Conservation (phyloP, 1,284 basidiomycete genomes). For the Ceratobasidium sp. region DNA sequence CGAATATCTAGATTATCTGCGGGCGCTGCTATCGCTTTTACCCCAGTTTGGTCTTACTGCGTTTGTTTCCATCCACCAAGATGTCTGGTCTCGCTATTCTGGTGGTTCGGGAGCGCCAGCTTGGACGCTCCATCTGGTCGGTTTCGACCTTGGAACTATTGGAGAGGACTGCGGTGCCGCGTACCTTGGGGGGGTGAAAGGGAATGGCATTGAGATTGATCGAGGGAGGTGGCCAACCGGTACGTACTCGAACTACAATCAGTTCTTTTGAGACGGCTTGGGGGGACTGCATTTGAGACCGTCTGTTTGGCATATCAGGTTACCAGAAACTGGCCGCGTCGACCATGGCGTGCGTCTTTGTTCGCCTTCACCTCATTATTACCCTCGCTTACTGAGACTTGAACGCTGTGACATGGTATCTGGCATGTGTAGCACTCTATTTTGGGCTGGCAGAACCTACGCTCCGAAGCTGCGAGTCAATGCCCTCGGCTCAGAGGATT, state of each 20-base stretch:
- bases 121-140: slow-evolving; percentile 85
- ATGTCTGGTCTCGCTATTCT: slow-evolving; percentile 94
- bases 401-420: not conserved
- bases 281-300: not conserved
- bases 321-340: slow-evolving; percentile 88
- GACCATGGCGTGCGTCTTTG: slow-evolving; percentile 77
- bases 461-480: slow-evolving; percentile 70
- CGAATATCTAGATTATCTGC: slow-evolving; percentile 84
- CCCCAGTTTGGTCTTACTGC: slow-evolving; percentile 81
- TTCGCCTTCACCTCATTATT: not conserved
- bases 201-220: slow-evolving; percentile 59
- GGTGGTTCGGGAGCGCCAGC: slow-evolving; percentile 93
- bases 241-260: slow-evolving; percentile 43
- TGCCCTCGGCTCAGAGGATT: slow-evolving; percentile 44
- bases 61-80: slow-evolving; percentile 86
- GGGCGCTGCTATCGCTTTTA: slow-evolving; percentile 73
- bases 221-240: slow-evolving; percentile 83
- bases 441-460: slow-evolving; percentile 89
- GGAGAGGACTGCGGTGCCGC: slow-evolving; percentile 80
- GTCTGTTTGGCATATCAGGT: too few relatives aligned
- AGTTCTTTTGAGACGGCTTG: slow-evolving; percentile 38
- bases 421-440: slow-evolving; percentile 65
- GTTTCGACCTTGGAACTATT: slow-evolving; percentile 77
- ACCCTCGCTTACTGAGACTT: not conserved
- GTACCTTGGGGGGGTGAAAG: slow-evolving; percentile 79